These are phyloP conservation scores for Schizochytrium sp. DNA, from an alignment of 108 stramenopile species.

Conservation along the genomic window DNA sequence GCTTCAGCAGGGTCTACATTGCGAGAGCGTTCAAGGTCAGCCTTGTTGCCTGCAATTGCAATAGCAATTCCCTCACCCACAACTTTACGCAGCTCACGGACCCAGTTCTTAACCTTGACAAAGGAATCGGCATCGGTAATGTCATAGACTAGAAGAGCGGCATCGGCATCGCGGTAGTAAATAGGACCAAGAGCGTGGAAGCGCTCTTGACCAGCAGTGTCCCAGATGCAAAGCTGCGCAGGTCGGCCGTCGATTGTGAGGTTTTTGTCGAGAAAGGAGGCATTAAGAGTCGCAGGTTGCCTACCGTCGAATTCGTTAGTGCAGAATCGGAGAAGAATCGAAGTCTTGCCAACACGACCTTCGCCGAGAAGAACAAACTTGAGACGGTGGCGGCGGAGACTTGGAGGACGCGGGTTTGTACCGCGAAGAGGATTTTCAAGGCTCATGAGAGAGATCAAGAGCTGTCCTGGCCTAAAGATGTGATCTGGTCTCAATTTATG, in stretches of 20 bases:
- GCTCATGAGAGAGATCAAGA: too few relatives aligned
- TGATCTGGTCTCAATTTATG: too few relatives aligned
- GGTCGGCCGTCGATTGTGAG: slow-evolving; percentile 53
- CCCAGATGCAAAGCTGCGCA: slow-evolving; percentile 68
- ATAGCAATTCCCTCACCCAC: slow-evolving; percentile 67
- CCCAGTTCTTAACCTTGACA: slow-evolving; percentile 69
- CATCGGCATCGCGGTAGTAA: slow-evolving; percentile 70
- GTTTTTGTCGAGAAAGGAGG: slow-evolving; percentile 71
- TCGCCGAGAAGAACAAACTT: too few relatives aligned
- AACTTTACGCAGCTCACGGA: slow-evolving; percentile 69
- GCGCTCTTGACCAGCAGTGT: slow-evolving; percentile 75
- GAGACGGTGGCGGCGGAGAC: too few relatives aligned
- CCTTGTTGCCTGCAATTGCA: slow-evolving; percentile 73
- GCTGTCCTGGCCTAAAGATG: too few relatives aligned
- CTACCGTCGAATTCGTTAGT: slow-evolving; percentile 70
- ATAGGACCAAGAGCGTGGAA: slow-evolving; percentile 69
- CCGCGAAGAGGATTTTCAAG: too few relatives aligned
- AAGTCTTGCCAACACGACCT: too few relatives aligned
- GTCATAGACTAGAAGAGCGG: slow-evolving; percentile 73
- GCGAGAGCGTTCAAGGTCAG: slow-evolving; percentile 67
- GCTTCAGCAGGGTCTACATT: slow-evolving; percentile 64
- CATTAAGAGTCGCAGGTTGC: slow-evolving; percentile 74
- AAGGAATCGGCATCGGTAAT: slow-evolving; percentile 72
- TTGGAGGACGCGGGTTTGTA: too few relatives aligned
- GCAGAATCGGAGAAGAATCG: too few relatives aligned